These are phyloP conservation scores for Kodamaea plutei DNA, from an alignment of 1,139 yeast genomes.

Conservation along the genomic window DNA sequence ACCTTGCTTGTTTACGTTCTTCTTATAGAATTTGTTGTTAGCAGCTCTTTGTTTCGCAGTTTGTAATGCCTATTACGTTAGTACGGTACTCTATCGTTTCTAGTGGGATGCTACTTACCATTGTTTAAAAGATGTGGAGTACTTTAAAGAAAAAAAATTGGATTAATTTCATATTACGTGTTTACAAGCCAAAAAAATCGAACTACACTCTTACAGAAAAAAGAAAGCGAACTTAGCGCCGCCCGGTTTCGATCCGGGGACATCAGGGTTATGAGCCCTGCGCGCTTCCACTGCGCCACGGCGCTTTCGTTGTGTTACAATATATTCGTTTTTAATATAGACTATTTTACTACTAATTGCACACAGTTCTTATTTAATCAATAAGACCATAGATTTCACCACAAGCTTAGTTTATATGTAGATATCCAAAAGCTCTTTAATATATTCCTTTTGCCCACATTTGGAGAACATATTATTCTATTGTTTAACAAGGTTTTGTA, in stretches of 20 bases:
- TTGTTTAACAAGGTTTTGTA: too few relatives aligned
- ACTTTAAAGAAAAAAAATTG: slow-evolving; percentile 1
- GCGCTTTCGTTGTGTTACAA: too few relatives aligned
- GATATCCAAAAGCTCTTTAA: not conserved
- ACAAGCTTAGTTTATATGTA: too few relatives aligned
- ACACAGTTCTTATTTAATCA: too few relatives aligned
- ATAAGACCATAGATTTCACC: too few relatives aligned
- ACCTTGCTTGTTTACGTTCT: slow-evolving; percentile 66
- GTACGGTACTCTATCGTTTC: slow-evolving; percentile 2
- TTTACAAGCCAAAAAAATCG: slow-evolving; percentile 1
- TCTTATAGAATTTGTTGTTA: slow-evolving; percentile 74
- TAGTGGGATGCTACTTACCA: slow-evolving; percentile 3
- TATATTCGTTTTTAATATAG: too few relatives aligned
- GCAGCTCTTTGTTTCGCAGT: slow-evolving; percentile 85
- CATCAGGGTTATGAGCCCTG: slow-evolving; percentile 99
- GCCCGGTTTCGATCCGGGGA: slow-evolving; percentile 99
- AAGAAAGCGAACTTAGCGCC: slow-evolving; percentile 75
- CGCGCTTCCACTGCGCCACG: slow-evolving; percentile 99
- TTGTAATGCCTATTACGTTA: slow-evolving; percentile 45
- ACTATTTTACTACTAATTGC: too few relatives aligned
- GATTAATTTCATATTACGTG: slow-evolving; percentile 1
- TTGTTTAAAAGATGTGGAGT: slow-evolving; percentile 1
- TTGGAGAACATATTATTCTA: too few relatives aligned
- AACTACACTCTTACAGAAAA: slow-evolving; percentile 5
- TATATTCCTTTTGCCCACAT: too few relatives aligned